Evolutionary conservation across 1,139 yeast species (phyloP).

Genomic region (Protomyces pachydermus): DNA sequence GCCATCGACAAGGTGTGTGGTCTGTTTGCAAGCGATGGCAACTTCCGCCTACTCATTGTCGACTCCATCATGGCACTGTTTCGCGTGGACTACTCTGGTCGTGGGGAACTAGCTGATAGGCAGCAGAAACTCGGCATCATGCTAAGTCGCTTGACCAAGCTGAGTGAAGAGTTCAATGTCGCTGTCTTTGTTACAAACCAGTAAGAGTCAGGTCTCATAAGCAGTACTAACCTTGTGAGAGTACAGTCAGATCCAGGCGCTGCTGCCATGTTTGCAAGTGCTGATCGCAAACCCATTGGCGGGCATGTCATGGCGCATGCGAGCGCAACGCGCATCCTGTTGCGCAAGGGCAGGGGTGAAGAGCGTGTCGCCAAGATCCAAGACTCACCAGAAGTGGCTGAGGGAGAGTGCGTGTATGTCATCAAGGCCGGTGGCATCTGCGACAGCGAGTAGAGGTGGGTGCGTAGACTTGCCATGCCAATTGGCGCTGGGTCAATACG

Average conservation of each 20-base stretch:
- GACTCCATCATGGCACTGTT: slow-evolving; percentile 62
- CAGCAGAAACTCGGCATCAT: slow-evolving; percentile 59
- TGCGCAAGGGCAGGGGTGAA: slow-evolving; percentile 60
- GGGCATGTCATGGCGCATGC: slow-evolving; percentile 50
- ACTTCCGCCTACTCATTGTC: slow-evolving; percentile 37
- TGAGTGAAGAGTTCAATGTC: slow-evolving; percentile 56
- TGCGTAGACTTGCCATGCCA: not conserved
- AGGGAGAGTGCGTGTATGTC: slow-evolving; percentile 28
- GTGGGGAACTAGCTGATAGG: slow-evolving; percentile 58
- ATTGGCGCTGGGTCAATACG: not conserved
- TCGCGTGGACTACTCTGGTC: slow-evolving; percentile 52
- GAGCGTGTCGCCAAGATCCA: slow-evolving; percentile 60
- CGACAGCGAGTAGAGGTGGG: slow-evolving; percentile 6
- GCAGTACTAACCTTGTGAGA: not conserved
- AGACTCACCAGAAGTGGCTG: slow-evolving; percentile 59
- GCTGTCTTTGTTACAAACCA: slow-evolving; percentile 60
- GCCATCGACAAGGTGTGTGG: slow-evolving; percentile 25
- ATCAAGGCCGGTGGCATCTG: slow-evolving; percentile 27
- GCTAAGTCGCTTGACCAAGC: slow-evolving; percentile 48
- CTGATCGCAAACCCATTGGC: slow-evolving; percentile 62
- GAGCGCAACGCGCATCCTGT: slow-evolving; percentile 55
- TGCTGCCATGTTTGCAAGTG: slow-evolving; percentile 57
- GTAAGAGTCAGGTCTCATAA: slow-evolving; percentile 5
- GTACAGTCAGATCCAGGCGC: slow-evolving; percentile 70
- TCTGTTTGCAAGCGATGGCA: slow-evolving; percentile 28